Evolutionary conservation across 2,329 filamentous ascomycete species (phyloP).

Genomic region (Colletotrichum theobromicola): DNA sequence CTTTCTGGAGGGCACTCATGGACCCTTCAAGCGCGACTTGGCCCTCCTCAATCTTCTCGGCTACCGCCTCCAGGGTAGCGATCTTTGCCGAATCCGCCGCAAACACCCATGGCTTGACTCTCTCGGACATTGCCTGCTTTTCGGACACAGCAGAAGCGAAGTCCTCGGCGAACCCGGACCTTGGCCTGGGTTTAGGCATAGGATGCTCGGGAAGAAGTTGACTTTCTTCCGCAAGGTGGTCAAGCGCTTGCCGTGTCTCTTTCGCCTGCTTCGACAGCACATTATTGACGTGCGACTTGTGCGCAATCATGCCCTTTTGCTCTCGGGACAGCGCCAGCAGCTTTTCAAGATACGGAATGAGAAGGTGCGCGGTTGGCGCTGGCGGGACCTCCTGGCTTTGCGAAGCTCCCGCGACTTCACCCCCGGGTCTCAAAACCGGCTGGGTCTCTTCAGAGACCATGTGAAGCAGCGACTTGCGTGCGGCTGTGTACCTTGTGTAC

Average conservation of each 20-base stretch:
- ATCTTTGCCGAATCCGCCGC: constrained; percentile 67
- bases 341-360: constrained; percentile 61
- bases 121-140: constrained; percentile 43
- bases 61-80: constrained; percentile 60
- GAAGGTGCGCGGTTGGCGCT: constrained; percentile 43
- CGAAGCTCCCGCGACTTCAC: neutral
- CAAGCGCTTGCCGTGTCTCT: constrained; percentile 54
- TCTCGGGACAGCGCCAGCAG: constrained; percentile 58
- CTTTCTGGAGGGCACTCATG: constrained; percentile 52
- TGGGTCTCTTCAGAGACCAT: constrained; percentile 39
- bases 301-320: constrained; percentile 61
- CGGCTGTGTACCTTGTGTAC: constrained; percentile 58
- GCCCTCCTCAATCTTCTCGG: constrained; percentile 64
- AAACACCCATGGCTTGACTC: constrained; percentile 62
- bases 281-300: constrained; percentile 62
- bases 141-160: constrained; percentile 40
- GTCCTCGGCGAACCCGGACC: constrained; percentile 50
- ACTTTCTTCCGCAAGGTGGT: constrained; percentile 65
- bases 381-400: constrained; percentile 22
- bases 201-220: constrained; percentile 62
- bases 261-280: constrained; percentile 56
- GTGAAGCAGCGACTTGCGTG: constrained; percentile 53
- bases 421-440: constrained; percentile 25
- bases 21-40: constrained; percentile 60
- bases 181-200: constrained; percentile 39